phyloP scores from a whole-genome alignment of 768 basidiomycete species.

The Strobilomyces confusus region DNA sequence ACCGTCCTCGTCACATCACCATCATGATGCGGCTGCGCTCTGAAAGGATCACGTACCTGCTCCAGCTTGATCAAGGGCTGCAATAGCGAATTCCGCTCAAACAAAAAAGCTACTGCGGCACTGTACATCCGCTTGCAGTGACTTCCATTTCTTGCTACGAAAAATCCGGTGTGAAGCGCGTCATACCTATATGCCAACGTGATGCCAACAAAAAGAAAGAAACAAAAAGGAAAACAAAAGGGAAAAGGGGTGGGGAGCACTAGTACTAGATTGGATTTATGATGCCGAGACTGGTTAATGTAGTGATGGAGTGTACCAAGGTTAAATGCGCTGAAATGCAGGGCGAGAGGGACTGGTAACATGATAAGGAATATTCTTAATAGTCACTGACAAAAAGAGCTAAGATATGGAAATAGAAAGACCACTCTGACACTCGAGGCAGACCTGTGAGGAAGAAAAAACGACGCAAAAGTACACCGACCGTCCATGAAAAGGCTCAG shows the following conservation, averaged over 20 bases:
- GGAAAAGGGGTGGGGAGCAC: slow-evolving; percentile 2
- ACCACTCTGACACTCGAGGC: slow-evolving; percentile 1
- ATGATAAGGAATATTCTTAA: slow-evolving; percentile 15
- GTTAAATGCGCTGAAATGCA: slow-evolving; percentile 23
- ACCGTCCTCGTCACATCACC: no score
- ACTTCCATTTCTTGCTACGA: slow-evolving; percentile 9
- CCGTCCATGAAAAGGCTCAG: slow-evolving; percentile 26
- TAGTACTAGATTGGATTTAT: slow-evolving; percentile 27
- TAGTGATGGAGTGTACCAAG: slow-evolving; percentile 13
- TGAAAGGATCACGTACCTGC: background rate
- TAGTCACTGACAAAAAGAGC: slow-evolving; percentile 7
- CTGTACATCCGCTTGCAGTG: slow-evolving; percentile 2
- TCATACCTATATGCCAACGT: slow-evolving; percentile 17
- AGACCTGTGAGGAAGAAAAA: background rate
- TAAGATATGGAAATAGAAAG: background rate
- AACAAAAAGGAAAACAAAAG: background rate
- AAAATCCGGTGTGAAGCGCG: slow-evolving; percentile 12
- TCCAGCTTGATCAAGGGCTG: no score
- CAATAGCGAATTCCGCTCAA: background rate
- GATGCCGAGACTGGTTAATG: slow-evolving; percentile 25
- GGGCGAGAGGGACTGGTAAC: slow-evolving; percentile 2
- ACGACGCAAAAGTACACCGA: slow-evolving; percentile 6
- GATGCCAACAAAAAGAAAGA: slow-evolving; percentile 8
- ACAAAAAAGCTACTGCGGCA: background rate
- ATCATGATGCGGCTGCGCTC: no score